Base-by-base conservation (phyloP, 495 filamentous ascomycete species). In the Chaetomium fimeti region DNA sequence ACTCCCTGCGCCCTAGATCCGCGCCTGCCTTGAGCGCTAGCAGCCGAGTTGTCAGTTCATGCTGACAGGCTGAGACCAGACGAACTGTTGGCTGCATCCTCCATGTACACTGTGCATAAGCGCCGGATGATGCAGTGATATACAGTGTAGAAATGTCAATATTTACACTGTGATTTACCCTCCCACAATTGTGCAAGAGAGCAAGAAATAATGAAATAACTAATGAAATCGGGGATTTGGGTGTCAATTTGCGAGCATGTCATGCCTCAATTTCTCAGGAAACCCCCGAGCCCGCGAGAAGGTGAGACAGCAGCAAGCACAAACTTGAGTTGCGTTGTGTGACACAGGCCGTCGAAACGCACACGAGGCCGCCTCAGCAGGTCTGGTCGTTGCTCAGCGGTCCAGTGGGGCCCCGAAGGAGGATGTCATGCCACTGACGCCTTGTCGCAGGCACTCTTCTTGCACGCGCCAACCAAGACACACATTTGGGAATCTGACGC, bases 281-380 rank as follows among this genome's bases (percentile, higher is more conserved):
- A 56, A n/a, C n/a, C n/a, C n/a, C n/a, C n/a, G 13, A 22, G 3
- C 20, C 16, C 24, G 6, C 9, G 29, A 36, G 15, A 16, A 47
- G 40, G 57, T 48, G 40, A 11, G 40, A 32, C 25, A 59, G 42
- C 16, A 20, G 18, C 45, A 11, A n/a, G 22, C 29, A 24, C 27
- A 28, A 59, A n/a, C 11, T 43, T 16, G 4, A 25, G 20, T 16
- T 16, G 29, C n/a, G 9, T 28, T 32, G 57, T 51, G 45, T 51
- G 45, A 51, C 58, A 38, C 58, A 38, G 8, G 28, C 28, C 5
- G 9, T 25, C 58, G 58, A 60, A 51, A 40, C 20, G 27, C 28
- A 60, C 45, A 60, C 45, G 58, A 38, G 58, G 57, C 45, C 28
- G 58, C 58, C 58, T 60, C 58, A 60, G 28, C 28, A 38, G 58